Conservation (phyloP, 2,329 filamentous ascomycete species). For the Neofusicoccum kwambonambiense region DNA sequence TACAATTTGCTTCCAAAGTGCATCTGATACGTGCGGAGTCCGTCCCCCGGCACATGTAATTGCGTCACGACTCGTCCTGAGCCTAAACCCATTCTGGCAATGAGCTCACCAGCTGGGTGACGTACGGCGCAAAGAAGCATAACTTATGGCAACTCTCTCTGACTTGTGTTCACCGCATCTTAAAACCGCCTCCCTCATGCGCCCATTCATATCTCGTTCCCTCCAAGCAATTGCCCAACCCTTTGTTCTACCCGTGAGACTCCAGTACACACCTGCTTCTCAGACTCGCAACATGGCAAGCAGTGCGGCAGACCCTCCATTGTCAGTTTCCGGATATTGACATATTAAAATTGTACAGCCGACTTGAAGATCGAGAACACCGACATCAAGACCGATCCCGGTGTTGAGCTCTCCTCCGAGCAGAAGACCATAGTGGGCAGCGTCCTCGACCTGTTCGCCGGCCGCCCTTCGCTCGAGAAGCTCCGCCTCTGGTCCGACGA, state of each 20-base stretch:
- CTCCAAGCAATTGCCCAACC: not conserved
- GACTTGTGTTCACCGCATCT: not conserved
- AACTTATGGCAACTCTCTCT: not conserved
- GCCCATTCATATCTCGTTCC: not conserved
- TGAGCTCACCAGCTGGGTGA: constrained; percentile 3
- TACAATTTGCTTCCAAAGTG: not conserved
- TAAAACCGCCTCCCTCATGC: not conserved
- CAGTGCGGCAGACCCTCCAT: constrained; percentile 17
- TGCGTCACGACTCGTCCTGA: constrained; percentile 15
- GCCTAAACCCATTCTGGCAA: constrained; percentile 7
- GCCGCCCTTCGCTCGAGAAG: constrained; percentile 58
- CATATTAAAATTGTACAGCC: not conserved
- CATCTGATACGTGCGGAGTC: not conserved
- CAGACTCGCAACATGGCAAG: constrained; percentile 32
- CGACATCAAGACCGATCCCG: constrained; percentile 52
- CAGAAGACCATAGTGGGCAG: constrained; percentile 58
- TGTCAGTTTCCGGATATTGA: not conserved
- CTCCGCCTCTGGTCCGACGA: constrained; percentile 60
- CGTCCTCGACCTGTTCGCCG: constrained; percentile 63
- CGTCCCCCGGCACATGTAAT: not conserved
- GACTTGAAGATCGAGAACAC: constrained; percentile 53
- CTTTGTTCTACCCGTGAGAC: not conserved
- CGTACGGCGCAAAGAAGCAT: not conserved
- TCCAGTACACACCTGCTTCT: not conserved
- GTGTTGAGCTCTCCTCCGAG: constrained; percentile 49